Base-by-base conservation (phyloP, 371 early-diverging fungal genomes). In the Capillidium rhysosporum region DNA sequence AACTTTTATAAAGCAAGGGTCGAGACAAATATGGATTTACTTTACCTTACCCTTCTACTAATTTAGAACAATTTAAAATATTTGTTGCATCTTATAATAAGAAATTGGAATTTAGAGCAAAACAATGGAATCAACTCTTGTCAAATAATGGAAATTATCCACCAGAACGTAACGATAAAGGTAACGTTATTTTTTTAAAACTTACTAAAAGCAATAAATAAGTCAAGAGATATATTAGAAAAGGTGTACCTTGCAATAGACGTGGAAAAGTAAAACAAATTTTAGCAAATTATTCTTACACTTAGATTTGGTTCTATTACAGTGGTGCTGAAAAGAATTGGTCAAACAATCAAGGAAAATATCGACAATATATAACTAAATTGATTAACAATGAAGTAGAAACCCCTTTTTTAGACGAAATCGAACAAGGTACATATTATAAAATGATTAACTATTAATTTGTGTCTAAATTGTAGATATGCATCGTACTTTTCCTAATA, bases 401-500 rank as follows among this genome's bases (percentile, higher is more conserved):
- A 40, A 77, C 78, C 54, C 86, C 80, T 56, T 68, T 80, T 49
- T 57, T 79, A n/a, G 82, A 82, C 30, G 71, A 81, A 23, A 80
- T 89, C 49, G 85, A 86, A 56, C 67, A 83, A 67, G 77, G 77
- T 75, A 18, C 9, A 49, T 46, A 3, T 30, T 20, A 5, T 18
- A 18, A 5, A 43, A 43, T 14, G 16, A 16, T 2, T 29, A 38
- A 16, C 8, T 2, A 31, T 29, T 20, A 20, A 39, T 34, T 51
- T 8, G 10, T 23, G 24, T 40, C 24, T 28, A 31, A 18, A 38
- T 1, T 23, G 5, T 30, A 73, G 89, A 89, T 60, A 64, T 86
- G 14, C 78, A 82, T 54, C 72, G 87, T 20, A 84, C 84, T 0
- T 89, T 87, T 59, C 89, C 87, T 0, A 82, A 83, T 56, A 84